These are phyloP conservation scores for Cystobasidiopsis lactophilus DNA, from an alignment of 768 basidiomycete species.

Conservation along the genomic window DNA sequence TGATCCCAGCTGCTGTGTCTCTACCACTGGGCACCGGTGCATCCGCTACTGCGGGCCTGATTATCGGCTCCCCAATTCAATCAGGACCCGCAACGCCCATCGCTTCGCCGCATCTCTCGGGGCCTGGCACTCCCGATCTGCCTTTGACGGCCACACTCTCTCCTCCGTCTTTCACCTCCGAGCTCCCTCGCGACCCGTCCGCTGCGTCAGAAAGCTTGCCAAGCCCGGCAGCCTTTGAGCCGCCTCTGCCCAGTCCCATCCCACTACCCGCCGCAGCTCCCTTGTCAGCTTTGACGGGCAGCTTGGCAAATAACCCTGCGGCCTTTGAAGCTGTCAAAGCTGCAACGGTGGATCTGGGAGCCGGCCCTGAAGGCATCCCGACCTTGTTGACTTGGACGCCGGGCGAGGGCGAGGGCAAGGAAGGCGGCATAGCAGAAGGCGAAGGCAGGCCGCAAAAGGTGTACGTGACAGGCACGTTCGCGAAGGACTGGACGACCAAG, in stretches of 20 bases:
- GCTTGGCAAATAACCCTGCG: slow-evolving; percentile 1
- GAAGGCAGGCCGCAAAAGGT: slow-evolving; percentile 16
- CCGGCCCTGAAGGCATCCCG: slow-evolving; percentile 17
- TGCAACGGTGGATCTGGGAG: slow-evolving; percentile 20
- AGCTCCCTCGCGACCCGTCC: too few species aligned
- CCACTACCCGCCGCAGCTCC: slow-evolving; percentile 11
- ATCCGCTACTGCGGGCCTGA: not conserved
- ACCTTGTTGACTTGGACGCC: slow-evolving; percentile 20
- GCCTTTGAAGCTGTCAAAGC: slow-evolving; percentile 9
- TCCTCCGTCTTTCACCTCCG: too few species aligned
- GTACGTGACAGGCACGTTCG: slow-evolving; percentile 21
- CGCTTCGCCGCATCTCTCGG: not conserved
- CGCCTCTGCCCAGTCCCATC: not conserved
- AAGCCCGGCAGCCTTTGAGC: too few species aligned
- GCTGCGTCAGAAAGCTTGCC: too few species aligned
- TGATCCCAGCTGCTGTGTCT: not conserved
- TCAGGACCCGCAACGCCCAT: not conserved
- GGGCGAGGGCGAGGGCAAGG: not conserved
- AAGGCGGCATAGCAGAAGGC: not conserved
- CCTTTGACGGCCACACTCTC: too few species aligned
- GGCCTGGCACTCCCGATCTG: too few species aligned
- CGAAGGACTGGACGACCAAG: slow-evolving; percentile 21
- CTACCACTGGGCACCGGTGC: not conserved
- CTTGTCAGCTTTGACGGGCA: slow-evolving; percentile 2
- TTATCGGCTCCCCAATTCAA: not conserved